These are phyloP conservation scores for Trichophyton benhamiae DNA, from an alignment of 2,329 filamentous ascomycete species.

Conservation along the genomic window DNA sequence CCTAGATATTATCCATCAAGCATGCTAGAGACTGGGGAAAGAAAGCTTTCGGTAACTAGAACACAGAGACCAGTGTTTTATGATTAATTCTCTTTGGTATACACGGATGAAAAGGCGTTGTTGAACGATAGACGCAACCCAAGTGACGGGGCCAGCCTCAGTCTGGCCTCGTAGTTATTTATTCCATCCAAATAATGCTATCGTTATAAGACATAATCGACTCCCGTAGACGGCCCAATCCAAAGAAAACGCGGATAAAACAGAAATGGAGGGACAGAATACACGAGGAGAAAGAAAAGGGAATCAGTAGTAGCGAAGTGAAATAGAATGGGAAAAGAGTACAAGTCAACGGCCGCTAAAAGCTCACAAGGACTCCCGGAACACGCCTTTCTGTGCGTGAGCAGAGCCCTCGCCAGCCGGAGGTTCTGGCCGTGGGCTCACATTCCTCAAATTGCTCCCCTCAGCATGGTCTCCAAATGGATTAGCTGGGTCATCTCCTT, in stretches of 20 bases:
- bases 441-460: slow-evolving; percentile 52
- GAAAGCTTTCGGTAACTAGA: no score
- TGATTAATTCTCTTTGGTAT: no score
- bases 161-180: background rate
- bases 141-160: background rate
- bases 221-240: background rate
- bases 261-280: background rate
- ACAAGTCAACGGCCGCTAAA: background rate
- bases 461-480: slow-evolving; percentile 62
- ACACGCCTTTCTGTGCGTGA: background rate
- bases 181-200: background rate
- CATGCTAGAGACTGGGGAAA: no score
- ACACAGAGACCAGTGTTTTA: no score
- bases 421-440: slow-evolving; percentile 62
- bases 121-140: background rate
- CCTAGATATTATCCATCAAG: no score
- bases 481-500: slow-evolving; percentile 40
- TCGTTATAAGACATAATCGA: background rate
- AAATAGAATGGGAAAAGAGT: no score
- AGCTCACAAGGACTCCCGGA: background rate
- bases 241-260: background rate
- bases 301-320: background rate
- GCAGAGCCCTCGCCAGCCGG: background rate
- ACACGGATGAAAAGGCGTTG: no score
- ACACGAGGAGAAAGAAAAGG: background rate